Evolutionary conservation across 169 alveolate species (phyloP).

Genomic region (Eimeria necatrix): DNA sequence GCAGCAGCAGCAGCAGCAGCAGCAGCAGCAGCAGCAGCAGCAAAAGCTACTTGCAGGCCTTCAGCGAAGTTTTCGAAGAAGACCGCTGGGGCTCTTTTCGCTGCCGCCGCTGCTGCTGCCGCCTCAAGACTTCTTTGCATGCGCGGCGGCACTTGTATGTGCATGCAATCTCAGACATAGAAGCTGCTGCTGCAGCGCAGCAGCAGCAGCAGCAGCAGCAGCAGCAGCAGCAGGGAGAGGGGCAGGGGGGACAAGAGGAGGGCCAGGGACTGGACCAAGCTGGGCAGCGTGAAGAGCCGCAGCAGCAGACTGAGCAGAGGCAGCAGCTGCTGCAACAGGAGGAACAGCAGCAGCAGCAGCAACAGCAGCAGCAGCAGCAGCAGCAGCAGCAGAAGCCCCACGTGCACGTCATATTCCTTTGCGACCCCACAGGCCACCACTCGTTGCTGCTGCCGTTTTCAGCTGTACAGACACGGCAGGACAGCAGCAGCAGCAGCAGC

Average conservation of each 20-base stretch:
- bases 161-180: background rate
- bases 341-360: background rate
- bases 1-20: background rate
- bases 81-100: slow-evolving; percentile 67
- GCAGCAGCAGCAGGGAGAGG: no score
- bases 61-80: slow-evolving; percentile 44
- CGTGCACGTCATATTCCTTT: slow-evolving; percentile 63
- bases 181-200: no score
- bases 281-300: background rate
- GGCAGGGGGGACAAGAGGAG: background rate
- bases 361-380: slow-evolving; percentile 37
- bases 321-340: background rate
- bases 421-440: slow-evolving; percentile 84
- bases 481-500: background rate
- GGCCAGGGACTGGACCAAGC: background rate
- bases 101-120: slow-evolving; percentile 67
- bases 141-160: slow-evolving; percentile 53
- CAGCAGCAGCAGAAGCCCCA: background rate
- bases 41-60: slow-evolving; percentile 42
- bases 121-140: slow-evolving; percentile 57
- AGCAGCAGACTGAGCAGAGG: background rate
- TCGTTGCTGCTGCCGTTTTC: slow-evolving; percentile 81
- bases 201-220: no score
- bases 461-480: slow-evolving; percentile 43
- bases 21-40: slow-evolving; percentile 8